Evolutionary conservation across 306 rosid genomes (phyloP), one percentile per base, ranked within the genome.

Genomic region (Crataegus laevigata): DNA sequence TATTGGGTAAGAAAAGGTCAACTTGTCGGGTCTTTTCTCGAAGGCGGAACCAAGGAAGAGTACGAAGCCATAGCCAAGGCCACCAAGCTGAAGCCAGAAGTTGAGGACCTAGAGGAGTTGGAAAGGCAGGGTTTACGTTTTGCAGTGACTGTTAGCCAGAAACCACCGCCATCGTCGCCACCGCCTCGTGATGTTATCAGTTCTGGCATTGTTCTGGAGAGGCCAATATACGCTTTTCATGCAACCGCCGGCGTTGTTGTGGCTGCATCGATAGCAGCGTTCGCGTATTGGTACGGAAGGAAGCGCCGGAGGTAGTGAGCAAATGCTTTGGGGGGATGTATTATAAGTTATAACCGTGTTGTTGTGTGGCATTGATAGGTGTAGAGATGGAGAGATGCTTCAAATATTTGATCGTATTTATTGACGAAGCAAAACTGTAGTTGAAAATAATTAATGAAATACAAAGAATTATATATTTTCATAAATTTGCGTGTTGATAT

Each of bases 271-370:
- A 69, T 94, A 75, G 96, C 99, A 26, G 96, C 96, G 26, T 80
- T 89, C 78, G 93, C 96, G 3, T 92, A 84, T 76, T 89, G 91
- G 85, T 92, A 94, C n/a, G 98, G 96, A 17, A 88, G 88, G 83
- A 85, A 87, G 85, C 99, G 96, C 30, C 80, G 93, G 57, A 83
- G 96, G 79, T 94, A 93, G 99, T 94, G 88, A 94, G 75, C 70
- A 77, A 42, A 19, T 50, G 64, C n/a, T 63, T 63, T 29, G 65
- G 77, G 69, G 69, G 22, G 9, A 14, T 60, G 66, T 51, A 51
- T 36, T 64, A 54, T 21, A 69, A 72, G 42, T 36, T 64, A 54
- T 21, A 69, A 72, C 70, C 54, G 67, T 57, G 66, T 15, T 64
- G 81, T 68, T 83, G 90, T 80, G 81, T 29, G 36, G 75, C 77